Conservation (phyloP, 2,329 filamentous ascomycete species). For the Corinectria fuckeliana region DNA sequence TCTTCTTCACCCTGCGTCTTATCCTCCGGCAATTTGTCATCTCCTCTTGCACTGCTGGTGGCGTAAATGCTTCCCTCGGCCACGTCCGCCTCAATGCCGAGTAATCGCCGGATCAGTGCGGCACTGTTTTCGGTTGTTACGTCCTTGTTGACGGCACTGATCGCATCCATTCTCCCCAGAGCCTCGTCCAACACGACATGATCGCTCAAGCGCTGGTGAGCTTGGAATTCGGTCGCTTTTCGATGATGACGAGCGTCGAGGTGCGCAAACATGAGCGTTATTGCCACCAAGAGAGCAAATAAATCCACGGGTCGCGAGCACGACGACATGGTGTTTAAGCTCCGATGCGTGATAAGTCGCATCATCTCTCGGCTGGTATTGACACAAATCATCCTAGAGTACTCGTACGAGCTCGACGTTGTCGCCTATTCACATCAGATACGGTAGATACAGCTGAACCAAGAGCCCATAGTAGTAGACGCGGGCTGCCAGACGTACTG, state of each 20-base stretch:
- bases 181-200: conserved; percentile 12
- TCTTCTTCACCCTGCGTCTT: no score
- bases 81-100: neutral
- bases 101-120: neutral
- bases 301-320: conserved; percentile 12
- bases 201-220: conserved; percentile 12
- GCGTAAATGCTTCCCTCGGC: conserved; percentile 29
- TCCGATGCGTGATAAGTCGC: no score
- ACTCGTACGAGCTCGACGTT: no score
- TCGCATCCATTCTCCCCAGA: conserved; percentile 3
- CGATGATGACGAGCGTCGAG: neutral
- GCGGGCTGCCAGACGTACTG: no score
- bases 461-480: no score
- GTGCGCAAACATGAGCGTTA: conserved; percentile 11
- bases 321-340: no score
- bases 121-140: neutral
- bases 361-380: conserved; percentile 14
- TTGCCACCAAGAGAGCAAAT: conserved; percentile 10
- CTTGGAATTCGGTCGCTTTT: neutral
- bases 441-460: no score
- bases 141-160: neutral
- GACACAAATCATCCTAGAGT: conserved; percentile 2
- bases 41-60: no score
- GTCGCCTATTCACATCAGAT: no score
- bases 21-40: no score